phyloP scores from a whole-genome alignment of 805 yeast genomes.

The Nakazawaea pomicola region DNA sequence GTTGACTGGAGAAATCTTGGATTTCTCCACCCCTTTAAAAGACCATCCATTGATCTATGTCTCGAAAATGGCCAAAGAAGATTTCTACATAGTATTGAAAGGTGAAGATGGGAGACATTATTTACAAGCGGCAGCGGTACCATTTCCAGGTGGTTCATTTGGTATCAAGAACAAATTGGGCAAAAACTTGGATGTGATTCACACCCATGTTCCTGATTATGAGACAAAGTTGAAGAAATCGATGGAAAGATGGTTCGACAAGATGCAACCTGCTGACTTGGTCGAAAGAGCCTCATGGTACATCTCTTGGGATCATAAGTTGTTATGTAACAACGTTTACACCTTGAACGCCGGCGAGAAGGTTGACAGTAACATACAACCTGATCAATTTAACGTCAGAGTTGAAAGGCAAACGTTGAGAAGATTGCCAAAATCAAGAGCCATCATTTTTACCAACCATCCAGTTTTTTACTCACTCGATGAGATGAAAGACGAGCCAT shows the following conservation, averaged over 20 bases:
- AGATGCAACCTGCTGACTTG: constrained; percentile 54
- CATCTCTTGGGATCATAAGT: constrained; percentile 67
- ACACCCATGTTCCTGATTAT: constrained; percentile 66
- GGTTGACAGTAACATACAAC: constrained; percentile 37
- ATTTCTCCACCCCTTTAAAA: constrained; percentile 53
- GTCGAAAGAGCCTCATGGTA: constrained; percentile 78
- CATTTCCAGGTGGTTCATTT: constrained; percentile 76
- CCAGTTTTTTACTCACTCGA: constrained; percentile 76
- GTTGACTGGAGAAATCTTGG: constrained; percentile 56
- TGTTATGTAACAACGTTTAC: constrained; percentile 52
- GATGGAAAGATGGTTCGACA: constrained; percentile 69
- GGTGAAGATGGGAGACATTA: constrained; percentile 52
- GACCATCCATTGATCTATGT: constrained; percentile 61
- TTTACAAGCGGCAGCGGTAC: constrained; percentile 69
- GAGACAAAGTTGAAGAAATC: constrained; percentile 58
- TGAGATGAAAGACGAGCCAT: constrained; percentile 78
- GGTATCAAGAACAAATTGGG: constrained; percentile 59
- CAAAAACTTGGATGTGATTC: constrained; percentile 56
- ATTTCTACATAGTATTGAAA: constrained; percentile 59
- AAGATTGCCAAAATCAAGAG: constrained; percentile 57
- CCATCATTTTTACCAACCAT: constrained; percentile 70
- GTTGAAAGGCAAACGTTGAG: constrained; percentile 72
- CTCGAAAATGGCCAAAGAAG: constrained; percentile 71
- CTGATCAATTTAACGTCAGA: constrained; percentile 57
- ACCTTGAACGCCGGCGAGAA: constrained; percentile 40